A percentile compares a stretch with the other conserved stretches of the same genome.
Evolutionary conservation across 129 eudicot genomes (phyloP).

Genomic region (Cynara cardunculus): DNA sequence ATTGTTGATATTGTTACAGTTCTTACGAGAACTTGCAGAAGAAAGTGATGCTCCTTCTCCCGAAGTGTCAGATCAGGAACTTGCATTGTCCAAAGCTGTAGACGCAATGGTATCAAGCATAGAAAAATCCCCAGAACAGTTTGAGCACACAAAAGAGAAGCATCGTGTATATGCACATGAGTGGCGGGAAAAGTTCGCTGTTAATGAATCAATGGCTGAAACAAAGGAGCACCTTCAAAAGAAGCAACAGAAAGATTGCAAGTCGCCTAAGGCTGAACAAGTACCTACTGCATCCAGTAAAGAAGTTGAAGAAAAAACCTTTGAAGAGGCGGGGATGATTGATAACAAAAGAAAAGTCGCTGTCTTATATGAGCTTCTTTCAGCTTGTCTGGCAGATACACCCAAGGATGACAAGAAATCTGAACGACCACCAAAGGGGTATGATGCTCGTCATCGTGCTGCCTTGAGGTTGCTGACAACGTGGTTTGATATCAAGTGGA

Average conservation of each 20-base stretch:
- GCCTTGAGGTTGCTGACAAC: conserved; percentile 89
- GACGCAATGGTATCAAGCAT: conserved; percentile 67
- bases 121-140: conserved; percentile 39
- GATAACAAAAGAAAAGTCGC: conserved; percentile 59
- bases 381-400: conserved; percentile 74
- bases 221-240: conserved; percentile 28
- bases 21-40: conserved; percentile 67
- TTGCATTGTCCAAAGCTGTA: conserved; percentile 65
- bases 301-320: conserved; percentile 49
- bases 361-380: conserved; percentile 84
- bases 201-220: conserved; percentile 35
- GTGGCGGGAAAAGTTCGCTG: conserved; percentile 62
- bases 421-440: conserved; percentile 53
- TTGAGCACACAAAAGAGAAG: conserved; percentile 49
- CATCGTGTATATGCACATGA: conserved; percentile 68
- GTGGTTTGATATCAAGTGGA: conserved; percentile 90
- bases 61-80: conserved; percentile 58
- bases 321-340: conserved; percentile 69
- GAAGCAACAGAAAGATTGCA: conserved; percentile 34
- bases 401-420: conserved; percentile 51
- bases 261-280: conserved; percentile 35
- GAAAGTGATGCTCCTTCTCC: conserved; percentile 44
- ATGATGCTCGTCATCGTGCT: conserved; percentile 94
- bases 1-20: conserved; percentile 41
- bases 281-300: conserved; percentile 21